A percentile compares a stretch with the other conserved stretches of the same genome.
Conservation (phyloP, 805 yeast genomes). For the Grigorovia transvaalensis region DNA sequence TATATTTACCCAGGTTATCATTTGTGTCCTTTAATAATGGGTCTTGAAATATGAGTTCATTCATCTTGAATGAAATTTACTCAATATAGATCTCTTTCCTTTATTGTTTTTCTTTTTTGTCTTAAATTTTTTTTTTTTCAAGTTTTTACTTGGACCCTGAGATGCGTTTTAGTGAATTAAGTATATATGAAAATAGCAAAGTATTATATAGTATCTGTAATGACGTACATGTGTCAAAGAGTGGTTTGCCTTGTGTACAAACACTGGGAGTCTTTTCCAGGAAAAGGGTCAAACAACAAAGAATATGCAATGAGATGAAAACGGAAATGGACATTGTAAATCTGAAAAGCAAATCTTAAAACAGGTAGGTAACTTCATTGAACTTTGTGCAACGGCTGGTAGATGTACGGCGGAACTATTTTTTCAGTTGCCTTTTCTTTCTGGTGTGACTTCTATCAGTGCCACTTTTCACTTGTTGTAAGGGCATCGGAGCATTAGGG, state of each 20-base stretch:
- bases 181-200: neutral
- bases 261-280: too few relatives aligned
- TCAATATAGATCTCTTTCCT: neutral
- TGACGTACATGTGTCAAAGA: neutral
- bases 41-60: neutral
- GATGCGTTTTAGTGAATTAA: neutral
- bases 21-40: neutral
- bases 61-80: neutral
- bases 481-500: slow-evolving; percentile 3
- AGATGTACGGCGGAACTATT: neutral
- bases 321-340: neutral
- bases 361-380: neutral
- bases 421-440: neutral
- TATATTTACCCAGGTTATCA: neutral
- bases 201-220: neutral
- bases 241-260: neutral
- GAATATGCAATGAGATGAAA: neutral
- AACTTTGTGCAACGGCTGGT: too few relatives aligned
- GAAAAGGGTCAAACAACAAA: neutral
- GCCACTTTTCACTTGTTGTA: neutral
- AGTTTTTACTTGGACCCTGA: neutral
- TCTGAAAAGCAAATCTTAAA: too few relatives aligned
- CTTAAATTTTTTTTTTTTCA: neutral
- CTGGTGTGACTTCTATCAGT: slow-evolving; percentile 7
- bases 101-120: neutral